These are phyloP conservation scores for Phytopythium montanum DNA, from an alignment of 352 stramenopile genomes.

Conservation along the genomic window DNA sequence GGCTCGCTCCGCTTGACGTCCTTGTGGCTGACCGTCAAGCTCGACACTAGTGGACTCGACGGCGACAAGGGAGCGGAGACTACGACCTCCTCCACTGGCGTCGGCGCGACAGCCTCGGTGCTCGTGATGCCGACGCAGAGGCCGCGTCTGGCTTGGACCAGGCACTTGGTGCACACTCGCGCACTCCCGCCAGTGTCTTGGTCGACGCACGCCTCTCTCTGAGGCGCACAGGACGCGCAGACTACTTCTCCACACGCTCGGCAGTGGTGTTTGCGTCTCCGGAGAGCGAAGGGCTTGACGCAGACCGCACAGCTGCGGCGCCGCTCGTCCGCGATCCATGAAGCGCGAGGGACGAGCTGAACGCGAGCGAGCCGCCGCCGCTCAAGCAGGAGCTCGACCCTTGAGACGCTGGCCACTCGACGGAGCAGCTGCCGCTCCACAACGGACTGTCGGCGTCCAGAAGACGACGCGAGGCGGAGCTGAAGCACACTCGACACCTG, in stretches of 20 bases:
- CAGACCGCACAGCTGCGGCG: constrained; percentile 66
- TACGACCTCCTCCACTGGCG: neutral
- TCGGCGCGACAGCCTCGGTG: neutral
- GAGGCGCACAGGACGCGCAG: constrained; percentile 59
- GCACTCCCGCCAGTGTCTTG: constrained; percentile 4
- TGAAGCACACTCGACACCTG: constrained; percentile 67
- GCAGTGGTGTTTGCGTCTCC: constrained; percentile 65
- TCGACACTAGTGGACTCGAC: neutral
- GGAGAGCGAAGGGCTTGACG: constrained; percentile 54
- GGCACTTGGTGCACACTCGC: constrained; percentile 65
- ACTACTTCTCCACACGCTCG: constrained; percentile 74
- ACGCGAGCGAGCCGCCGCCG: constrained; percentile 54
- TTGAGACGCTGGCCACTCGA: constrained; percentile 38
- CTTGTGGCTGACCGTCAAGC: neutral
- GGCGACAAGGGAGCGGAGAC: neutral
- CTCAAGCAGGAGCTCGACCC: constrained; percentile 53
- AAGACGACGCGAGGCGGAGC: constrained; percentile 31
- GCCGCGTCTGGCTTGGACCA: constrained; percentile 39
- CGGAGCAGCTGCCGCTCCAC: constrained; percentile 48
- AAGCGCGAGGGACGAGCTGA: constrained; percentile 35
- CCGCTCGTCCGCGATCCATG: constrained; percentile 59
- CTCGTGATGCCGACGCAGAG: neutral
- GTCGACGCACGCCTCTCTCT: constrained; percentile 19
- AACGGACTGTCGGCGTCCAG: constrained; percentile 11
- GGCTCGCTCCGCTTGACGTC: neutral